Base-by-base conservation (phyloP, 768 basidiomycete species). In the Agrocybe pediades region DNA sequence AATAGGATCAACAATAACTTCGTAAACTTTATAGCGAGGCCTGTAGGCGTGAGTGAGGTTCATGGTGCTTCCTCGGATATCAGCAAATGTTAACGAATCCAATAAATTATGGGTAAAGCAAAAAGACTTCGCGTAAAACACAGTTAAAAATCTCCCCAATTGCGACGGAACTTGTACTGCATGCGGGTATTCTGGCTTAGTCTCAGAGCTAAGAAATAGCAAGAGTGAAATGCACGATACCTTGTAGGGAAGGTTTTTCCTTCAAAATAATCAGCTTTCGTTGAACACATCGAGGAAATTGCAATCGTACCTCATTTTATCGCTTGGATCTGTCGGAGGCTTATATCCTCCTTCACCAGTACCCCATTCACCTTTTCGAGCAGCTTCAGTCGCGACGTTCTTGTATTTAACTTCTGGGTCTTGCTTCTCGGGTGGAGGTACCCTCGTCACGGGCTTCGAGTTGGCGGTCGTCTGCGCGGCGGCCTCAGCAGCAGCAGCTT, bases 111-210 rank as follows among this genome's bases (percentile, higher is more conserved):
- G 30, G 26, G 47, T 42, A 25, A 39, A 50, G 43, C 24, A 41
- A 53, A 49, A 24, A n/a, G n/a, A 29, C 40, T 17, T 21, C 6
- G 25, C 41, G 51, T 36, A 24, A 27, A 36, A 33, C 21, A 46
- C 29, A 52, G 49, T 79, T 63, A 93, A 70, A 93, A 94, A 69
- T 94, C 91, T 40, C 89, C 90, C 90, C 91, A 94, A 61, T 74
- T 90, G 53, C 89, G 83, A 47, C 85, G 84, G 83, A 94, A 92
- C 72, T 93, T 94, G 71, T 92, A 93, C 91, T 93, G 84, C 71
- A 88, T 78, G 41, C 80, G 82, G 45, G 56, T 42, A 55, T 72
- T 74, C 82, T 84, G 59, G 42, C 61, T 87, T 62, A 90, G 79
- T 62, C 61, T 65, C 48, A 66, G 65, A 70, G 69, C 69, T 72